Evolutionary conservation across 306 rosid genomes (phyloP), one percentile per base, ranked within the genome.

Genomic region (Inga leiocalycina): DNA sequence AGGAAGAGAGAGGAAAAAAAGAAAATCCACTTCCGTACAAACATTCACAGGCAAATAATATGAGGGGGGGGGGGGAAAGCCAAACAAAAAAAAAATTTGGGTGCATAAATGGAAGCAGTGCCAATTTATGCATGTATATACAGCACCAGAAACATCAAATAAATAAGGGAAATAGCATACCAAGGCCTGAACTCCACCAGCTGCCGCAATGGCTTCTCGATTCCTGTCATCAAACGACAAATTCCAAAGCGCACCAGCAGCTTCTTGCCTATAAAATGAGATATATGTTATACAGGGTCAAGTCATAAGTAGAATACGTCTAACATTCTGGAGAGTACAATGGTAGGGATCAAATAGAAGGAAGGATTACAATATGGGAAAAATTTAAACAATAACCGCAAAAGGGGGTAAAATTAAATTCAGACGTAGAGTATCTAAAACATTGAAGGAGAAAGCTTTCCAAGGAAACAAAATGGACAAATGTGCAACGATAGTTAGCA

Each of bases 231-330:
- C 99, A 86, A 97, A 97, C 39, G 99, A 97, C 81, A 97, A 88
- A 87, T 97, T 97, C 99, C 99, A 97, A 79, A 97, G 90, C 14
- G 99, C 99, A 70, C 99, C 99, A 68, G 99, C 99, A 59, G 99
- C 99, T 88, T 97, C 99, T 94, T 97, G 99, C 89, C 99, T 97
- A 88, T 79, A 61, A n/a, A 57, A 84, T 27, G 43, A 71, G 68
- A 66, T 22, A 62, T 37, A 61, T 62, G 62, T 34, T 44, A 37
- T 45, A 77, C 16, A 66, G 27, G 57, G 43, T 30, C 62, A 74
- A 74, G 41, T 73, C 24, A 56, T 74, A 32, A 69, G 27, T 14
- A 61, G 74, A 81, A 65, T 34, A 20, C 57, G 71, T 46, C 37
- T 37, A 80, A 37, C 56, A 73, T 46, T 45, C 67, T 80, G 48